phyloP scores from a whole-genome alignment of 148 eudicot genomes.

The Arbutus unedo region DNA sequence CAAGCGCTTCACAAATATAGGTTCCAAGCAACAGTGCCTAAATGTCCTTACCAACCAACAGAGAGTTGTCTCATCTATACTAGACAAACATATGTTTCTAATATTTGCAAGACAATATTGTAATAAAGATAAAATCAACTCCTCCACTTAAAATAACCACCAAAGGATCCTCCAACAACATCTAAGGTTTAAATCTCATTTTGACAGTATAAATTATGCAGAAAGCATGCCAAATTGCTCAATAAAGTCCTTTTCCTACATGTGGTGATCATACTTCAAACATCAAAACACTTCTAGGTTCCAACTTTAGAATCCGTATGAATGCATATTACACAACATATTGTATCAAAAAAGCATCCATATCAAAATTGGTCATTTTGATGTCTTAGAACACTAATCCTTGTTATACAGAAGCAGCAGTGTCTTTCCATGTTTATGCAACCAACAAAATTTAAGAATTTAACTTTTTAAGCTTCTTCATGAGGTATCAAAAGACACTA shows the following conservation, averaged over 20 bases:
- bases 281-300: neutral
- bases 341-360: neutral
- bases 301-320: neutral
- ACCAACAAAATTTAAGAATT: neutral
- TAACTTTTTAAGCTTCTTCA: neutral
- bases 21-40: too few relatives aligned
- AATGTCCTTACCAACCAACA: neutral
- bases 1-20: neutral
- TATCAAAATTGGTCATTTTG: neutral
- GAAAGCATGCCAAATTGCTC: conserved; percentile 6
- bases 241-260: neutral
- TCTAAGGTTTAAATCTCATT: neutral
- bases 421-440: neutral
- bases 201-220: neutral
- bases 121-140: neutral
- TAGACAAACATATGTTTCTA: neutral
- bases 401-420: neutral
- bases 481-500: neutral
- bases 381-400: neutral
- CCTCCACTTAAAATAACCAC: neutral
- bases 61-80: neutral
- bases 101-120: neutral
- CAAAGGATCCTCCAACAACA: conserved; percentile 1
- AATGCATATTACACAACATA: neutral
- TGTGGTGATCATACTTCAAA: neutral